A percentile compares a stretch with the other conserved stretches of the same genome.
Conservation (phyloP, 164 flowering plant species). For the Chloranthus sessilifolius region DNA sequence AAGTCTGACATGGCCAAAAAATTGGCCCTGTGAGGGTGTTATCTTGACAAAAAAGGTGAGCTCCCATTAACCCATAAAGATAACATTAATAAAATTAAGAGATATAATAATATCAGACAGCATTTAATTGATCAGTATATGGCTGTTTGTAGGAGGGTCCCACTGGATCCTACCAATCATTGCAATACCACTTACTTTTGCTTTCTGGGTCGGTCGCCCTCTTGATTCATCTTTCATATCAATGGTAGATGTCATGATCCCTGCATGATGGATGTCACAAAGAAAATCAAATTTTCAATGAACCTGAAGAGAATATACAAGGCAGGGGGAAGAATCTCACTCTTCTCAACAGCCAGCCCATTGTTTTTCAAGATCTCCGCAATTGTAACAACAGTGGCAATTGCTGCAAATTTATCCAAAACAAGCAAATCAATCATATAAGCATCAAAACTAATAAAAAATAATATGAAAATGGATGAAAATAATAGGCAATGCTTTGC, state of each 20-base stretch:
- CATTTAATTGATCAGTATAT: no score
- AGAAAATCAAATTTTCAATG: no score
- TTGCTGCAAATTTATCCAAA: slow-evolving; percentile 24
- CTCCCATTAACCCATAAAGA: no score
- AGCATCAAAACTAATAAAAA: not conserved
- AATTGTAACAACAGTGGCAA: slow-evolving; percentile 47
- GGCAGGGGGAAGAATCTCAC: slow-evolving; percentile 19
- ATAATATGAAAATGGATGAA: not conserved
- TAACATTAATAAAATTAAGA: no score
- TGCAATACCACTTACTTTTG: slow-evolving; percentile 36
- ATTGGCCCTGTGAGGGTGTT: no score
- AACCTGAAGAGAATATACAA: no score
- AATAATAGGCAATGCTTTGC: not conserved
- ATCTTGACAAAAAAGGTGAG: no score
- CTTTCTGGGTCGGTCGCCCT: slow-evolving; percentile 37
- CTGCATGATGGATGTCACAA: slow-evolving; percentile 16
- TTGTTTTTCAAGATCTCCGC: slow-evolving; percentile 48
- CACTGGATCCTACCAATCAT: no score
- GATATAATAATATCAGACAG: no score
- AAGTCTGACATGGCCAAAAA: no score
- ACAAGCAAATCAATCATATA: not conserved
- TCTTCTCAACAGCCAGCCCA: slow-evolving; percentile 41
- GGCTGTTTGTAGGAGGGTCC: no score
- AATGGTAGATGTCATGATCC: slow-evolving; percentile 34
- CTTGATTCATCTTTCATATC: slow-evolving; percentile 35